phyloP scores from a whole-genome alignment of 164 flowering plant genomes.

The Tetrastigma voinierianum region DNA sequence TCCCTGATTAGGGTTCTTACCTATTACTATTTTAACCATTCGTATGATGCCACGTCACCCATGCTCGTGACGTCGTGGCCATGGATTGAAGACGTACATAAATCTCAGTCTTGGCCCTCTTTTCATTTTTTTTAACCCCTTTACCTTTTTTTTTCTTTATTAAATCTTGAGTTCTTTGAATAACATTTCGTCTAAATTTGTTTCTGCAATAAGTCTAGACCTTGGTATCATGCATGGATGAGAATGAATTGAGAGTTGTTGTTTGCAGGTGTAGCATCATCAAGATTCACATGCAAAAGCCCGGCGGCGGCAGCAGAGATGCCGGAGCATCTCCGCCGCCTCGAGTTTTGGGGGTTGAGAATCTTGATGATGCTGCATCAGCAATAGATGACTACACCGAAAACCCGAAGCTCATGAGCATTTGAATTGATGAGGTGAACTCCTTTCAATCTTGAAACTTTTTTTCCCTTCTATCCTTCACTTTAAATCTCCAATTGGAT shows the following conservation, averaged over 20 bases:
- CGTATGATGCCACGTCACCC: no score
- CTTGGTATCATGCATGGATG: constrained; percentile 1
- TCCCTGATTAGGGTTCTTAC: no score
- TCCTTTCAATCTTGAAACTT: background rate
- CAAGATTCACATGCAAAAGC: constrained; percentile 29
- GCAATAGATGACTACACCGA: constrained; percentile 21
- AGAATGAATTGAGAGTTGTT: constrained; percentile 13
- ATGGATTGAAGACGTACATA: no score
- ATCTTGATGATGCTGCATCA: constrained; percentile 42
- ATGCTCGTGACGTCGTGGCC: no score
- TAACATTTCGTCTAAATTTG: background rate
- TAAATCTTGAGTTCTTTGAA: background rate
- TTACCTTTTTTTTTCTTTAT: background rate
- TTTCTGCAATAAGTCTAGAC: background rate
- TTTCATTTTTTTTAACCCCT: no score
- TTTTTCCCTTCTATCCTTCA: background rate
- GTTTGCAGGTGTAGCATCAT: constrained; percentile 33
- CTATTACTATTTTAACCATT: no score
- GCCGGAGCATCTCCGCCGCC: no score
- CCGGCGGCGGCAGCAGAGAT: no score
- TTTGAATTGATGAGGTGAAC: background rate
- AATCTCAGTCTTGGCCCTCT: no score
- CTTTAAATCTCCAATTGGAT: no score
- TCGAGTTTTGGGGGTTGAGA: constrained; percentile 16
- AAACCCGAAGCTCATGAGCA: no score